Base-by-base conservation (phyloP, 1,139 yeast species). In the Lodderomyces parapsilosis region DNA sequence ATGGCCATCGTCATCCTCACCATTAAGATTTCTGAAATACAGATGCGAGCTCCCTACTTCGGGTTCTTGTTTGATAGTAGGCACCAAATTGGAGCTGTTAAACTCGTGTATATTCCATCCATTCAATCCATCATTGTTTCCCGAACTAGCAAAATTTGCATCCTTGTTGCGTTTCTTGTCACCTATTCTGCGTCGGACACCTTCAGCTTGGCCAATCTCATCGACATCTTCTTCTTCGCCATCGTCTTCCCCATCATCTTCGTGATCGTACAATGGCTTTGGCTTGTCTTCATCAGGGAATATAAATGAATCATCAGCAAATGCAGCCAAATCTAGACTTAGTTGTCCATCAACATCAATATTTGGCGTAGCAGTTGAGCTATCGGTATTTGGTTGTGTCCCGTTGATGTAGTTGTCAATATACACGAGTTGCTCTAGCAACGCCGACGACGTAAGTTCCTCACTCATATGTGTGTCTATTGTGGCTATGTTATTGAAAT, bases 251-350 rank as follows among this genome's bases (percentile, higher is more conserved):
- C 32, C 38, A 19, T 41, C 45, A 18, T 44, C 50, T 6, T 45
- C 52, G 30, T 55, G 53, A 22, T 49, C 49, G 40, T 56, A 50
- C 23, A 50, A 56, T 39, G 59, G 55, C 32, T 63, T 60, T 3
- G 83, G 83, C 57, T 84, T 83, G 34, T 83, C 90, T 57, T 85
- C 91, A 57, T 85, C 93, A 0, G 90, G 89, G 57, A 85, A 85
- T 3, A 85, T 76, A 52, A 85, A 85, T 7, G 85, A 75, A 49
- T 84, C 90, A 54, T 85, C 90, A 1, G 90, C 91, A 71, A 85
- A 85, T 1, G 89, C 90, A 14, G 89, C 86, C 51, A 85, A 68
- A 58, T 85, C 93, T 28, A 84, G 79, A 23, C 86, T 80, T 23
- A 84, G 63, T 51, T 84, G 84, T 44, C 84, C 87, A 55, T 84